These are phyloP conservation scores for Fragaria ananassa DNA, from an alignment of 306 rosid species.

Conservation along the genomic window DNA sequence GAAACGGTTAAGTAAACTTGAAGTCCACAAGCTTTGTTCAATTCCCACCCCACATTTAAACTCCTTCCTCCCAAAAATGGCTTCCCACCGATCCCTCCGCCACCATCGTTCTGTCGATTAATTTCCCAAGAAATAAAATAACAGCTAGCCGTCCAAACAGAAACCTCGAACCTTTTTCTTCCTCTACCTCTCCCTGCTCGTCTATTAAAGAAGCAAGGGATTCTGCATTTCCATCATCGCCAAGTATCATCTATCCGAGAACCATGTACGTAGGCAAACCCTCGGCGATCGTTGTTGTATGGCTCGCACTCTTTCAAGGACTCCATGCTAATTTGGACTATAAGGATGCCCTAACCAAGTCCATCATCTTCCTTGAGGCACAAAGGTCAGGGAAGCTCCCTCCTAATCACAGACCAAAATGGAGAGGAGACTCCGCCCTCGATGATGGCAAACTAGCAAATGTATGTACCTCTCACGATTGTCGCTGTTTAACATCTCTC, in stretches of 20 bases:
- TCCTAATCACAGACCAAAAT: conserved; percentile 48
- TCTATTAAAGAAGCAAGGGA: not conserved
- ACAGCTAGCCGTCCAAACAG: not conserved
- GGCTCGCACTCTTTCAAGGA: conserved; percentile 51
- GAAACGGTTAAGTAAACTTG: not conserved
- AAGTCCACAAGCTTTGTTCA: not conserved
- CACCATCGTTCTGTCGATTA: not conserved
- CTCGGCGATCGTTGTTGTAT: conserved; percentile 45
- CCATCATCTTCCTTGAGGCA: conserved; percentile 81
- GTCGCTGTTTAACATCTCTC: too few relatives aligned
- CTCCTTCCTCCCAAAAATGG: conserved; percentile 1
- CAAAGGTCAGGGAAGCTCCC: conserved; percentile 99
- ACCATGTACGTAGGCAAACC: conserved; percentile 23
- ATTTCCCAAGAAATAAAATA: not conserved
- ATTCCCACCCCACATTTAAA: not conserved
- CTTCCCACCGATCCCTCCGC: not conserved
- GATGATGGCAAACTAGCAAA: conserved; percentile 65
- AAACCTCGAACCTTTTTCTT: not conserved
- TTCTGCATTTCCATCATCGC: not conserved
- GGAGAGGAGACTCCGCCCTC: conserved; percentile 92
- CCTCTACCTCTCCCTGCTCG: not conserved
- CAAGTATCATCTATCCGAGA: conserved; percentile 23
- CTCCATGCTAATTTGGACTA: conserved; percentile 44
- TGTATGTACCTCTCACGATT: conserved; percentile 19
- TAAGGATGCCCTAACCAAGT: conserved; percentile 80